These are phyloP conservation scores for Taphrina pruni DNA, from an alignment of 1,139 yeast genomes.

Conservation along the genomic window DNA sequence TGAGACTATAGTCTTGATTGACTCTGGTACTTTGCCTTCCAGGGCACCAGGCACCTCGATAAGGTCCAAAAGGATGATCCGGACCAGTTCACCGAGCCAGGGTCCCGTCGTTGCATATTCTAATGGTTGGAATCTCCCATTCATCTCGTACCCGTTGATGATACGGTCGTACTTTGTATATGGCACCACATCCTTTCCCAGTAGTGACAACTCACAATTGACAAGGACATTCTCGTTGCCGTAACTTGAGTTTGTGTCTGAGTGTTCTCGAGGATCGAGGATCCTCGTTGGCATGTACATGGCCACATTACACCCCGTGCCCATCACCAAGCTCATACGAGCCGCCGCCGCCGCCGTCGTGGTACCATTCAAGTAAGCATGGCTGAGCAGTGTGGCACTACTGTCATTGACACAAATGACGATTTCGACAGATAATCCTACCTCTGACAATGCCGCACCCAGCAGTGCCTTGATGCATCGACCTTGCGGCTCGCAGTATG, in stretches of 20 bases:
- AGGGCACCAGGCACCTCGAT: slow-evolving; percentile 56
- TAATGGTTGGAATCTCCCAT: slow-evolving; percentile 81
- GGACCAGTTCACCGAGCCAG: slow-evolving; percentile 82
- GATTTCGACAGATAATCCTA: slow-evolving; percentile 64
- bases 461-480: slow-evolving; percentile 72
- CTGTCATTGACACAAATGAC: slow-evolving; percentile 90
- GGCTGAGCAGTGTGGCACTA: slow-evolving; percentile 79
- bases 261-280: not conserved
- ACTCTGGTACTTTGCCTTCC: slow-evolving; percentile 58
- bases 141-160: slow-evolving; percentile 69
- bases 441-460: slow-evolving; percentile 57
- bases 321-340: slow-evolving; percentile 78
- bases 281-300: not conserved
- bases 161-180: slow-evolving; percentile 71
- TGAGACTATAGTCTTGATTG: slow-evolving; percentile 48
- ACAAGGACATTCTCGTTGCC: slow-evolving; percentile 44
- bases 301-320: slow-evolving; percentile 83
- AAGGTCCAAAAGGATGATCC: slow-evolving; percentile 62
- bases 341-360: slow-evolving; percentile 51
- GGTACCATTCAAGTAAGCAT: slow-evolving; percentile 68
- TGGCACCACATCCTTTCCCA: slow-evolving; percentile 59
- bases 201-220: slow-evolving; percentile 52
- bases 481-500: slow-evolving; percentile 66
- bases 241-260: no score
- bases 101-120: slow-evolving; percentile 88